Evolutionary conservation across 768 basidiomycete species (phyloP).

Genomic region (Amanita jacksonii): DNA sequence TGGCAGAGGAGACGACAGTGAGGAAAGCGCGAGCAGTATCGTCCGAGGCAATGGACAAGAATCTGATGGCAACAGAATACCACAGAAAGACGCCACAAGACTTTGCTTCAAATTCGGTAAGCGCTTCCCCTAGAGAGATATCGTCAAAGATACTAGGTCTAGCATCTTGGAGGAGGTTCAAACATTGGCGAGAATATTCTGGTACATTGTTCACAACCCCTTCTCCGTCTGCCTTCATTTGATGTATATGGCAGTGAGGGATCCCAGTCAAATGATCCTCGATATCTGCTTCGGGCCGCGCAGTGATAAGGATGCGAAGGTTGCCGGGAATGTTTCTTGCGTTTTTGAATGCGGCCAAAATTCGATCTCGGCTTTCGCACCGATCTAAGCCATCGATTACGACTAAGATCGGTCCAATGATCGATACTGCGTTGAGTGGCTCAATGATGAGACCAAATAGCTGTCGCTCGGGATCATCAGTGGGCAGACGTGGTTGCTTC

Average conservation of each 20-base stretch:
- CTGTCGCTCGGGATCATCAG: conserved; percentile 13
- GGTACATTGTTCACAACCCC: neutral
- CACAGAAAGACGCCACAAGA: conserved; percentile 1
- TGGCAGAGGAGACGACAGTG: neutral
- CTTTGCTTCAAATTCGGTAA: neutral
- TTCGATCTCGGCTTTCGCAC: conserved; percentile 12
- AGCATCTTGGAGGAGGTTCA: neutral
- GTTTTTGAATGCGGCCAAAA: conserved; percentile 3
- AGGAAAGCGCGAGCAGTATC: conserved; percentile 4
- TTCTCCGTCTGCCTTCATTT: conserved; percentile 1
- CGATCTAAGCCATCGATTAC: conserved; percentile 29
- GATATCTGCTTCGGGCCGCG: conserved; percentile 13
- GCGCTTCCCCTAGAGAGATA: no score
- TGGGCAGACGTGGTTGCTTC: neutral
- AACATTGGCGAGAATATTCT: neutral
- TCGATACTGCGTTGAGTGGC: conserved; percentile 15
- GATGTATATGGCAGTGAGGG: neutral
- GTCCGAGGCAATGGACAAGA: neutral
- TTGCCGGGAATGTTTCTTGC: conserved; percentile 13
- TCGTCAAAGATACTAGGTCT: conserved; percentile 4
- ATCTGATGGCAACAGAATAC: conserved; percentile 1
- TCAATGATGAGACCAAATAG: conserved; percentile 19
- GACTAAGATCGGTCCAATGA: conserved; percentile 22
- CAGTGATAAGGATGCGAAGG: conserved; percentile 20
- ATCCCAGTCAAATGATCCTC: neutral